phyloP scores from a whole-genome alignment of 768 basidiomycete species.

The Russula griseocarnosa region DNA sequence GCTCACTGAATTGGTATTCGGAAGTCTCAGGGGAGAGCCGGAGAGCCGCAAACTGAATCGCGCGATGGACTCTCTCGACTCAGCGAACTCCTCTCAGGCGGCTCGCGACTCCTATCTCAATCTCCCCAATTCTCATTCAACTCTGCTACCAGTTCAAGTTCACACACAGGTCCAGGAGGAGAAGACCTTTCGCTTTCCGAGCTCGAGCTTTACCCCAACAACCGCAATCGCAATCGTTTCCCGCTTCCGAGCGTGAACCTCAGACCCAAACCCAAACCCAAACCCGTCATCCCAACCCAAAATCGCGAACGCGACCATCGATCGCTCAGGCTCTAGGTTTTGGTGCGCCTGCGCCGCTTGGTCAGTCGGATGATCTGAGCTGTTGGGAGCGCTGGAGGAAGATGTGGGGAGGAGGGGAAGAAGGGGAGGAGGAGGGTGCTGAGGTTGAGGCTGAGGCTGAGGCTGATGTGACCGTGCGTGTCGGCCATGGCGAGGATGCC shows the following conservation, averaged over 20 bases:
- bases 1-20: no score
- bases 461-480: conserved; percentile 32
- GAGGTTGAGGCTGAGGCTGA: conserved; percentile 27
- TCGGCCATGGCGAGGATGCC: conserved; percentile 28
- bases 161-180: conserved; percentile 42
- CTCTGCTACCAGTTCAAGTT: conserved; percentile 23
- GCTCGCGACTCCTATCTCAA: conserved; percentile 47
- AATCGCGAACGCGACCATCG: conserved; percentile 20
- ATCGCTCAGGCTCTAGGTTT: conserved; percentile 20
- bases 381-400: conserved; percentile 14
- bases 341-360: neutral
- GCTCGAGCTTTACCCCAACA: conserved; percentile 49
- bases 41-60: neutral
- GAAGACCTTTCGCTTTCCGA: conserved; percentile 58
- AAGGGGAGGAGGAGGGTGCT: conserved; percentile 11
- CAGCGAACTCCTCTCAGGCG: conserved; percentile 31
- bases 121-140: conserved; percentile 37
- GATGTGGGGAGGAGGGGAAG: conserved; percentile 24
- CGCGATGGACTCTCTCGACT: conserved; percentile 36
- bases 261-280: neutral
- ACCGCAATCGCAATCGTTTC: conserved; percentile 31
- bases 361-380: neutral
- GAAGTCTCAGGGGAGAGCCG: no score
- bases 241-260: conserved; percentile 26
- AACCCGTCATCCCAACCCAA: conserved; percentile 1